Conservation (phyloP, 176 grass and related monocot species). For the Alopecurus myosuroides region DNA sequence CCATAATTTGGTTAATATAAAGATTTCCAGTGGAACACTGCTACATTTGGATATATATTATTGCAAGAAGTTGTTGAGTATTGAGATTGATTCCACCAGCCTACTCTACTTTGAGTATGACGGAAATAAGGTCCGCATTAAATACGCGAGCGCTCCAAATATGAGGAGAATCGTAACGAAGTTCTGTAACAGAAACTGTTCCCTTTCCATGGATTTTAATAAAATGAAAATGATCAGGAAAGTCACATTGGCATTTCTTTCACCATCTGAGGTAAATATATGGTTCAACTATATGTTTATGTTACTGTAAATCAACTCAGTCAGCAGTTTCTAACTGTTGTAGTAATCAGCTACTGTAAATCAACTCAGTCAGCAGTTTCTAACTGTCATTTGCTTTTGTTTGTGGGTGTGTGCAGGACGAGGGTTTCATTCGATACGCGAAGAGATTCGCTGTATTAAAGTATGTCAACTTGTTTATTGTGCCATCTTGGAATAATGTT, state of each 20-base stretch:
- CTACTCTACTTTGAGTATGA: neutral
- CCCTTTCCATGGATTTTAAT: neutral
- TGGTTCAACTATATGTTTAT: neutral
- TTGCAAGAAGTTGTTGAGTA: neutral
- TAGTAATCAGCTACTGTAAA: neutral
- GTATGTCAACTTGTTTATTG: neutral
- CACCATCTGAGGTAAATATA: neutral
- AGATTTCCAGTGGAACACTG: neutral
- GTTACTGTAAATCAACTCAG: neutral
- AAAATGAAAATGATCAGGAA: neutral
- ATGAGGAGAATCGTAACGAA: neutral
- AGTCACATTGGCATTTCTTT: constrained; percentile 1
- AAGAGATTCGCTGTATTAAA: neutral
- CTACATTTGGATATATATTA: neutral
- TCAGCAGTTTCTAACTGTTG: neutral
- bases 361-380: neutral
- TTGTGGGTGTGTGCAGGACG: no score
- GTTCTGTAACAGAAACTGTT: neutral
- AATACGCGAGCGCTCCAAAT: neutral
- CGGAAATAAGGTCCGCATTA: neutral
- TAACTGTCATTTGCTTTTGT: neutral
- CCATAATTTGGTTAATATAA: neutral
- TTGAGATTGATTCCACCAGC: neutral
- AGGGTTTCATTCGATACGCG: neutral
- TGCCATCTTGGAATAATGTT: neutral